Evolutionary conservation across 169 alveolate species (phyloP), one percentile per base, ranked within the genome.

Genomic region (Plasmodium knowlesi): DNA sequence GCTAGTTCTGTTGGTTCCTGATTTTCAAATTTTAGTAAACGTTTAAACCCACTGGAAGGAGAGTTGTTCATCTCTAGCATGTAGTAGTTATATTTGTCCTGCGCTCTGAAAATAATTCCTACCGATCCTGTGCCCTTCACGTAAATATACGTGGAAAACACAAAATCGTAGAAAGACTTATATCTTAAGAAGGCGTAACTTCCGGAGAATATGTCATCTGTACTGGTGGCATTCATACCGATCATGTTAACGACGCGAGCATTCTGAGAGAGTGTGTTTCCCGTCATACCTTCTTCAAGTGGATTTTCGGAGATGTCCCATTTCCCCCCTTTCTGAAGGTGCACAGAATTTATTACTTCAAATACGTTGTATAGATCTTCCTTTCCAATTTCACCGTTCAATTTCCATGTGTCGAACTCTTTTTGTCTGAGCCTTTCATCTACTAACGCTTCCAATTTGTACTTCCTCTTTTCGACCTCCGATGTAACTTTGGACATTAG

Each of bases 1-100:
- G 98, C 98, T 57, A 97, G 85, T 92, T 97, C 98, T 28, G 95
- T 95, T 30, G 98, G 97, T 19, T 83, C 96, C 16, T 98, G 98
- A 78, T 97, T 97, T 53, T 95, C 95, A 74, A 97, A 96, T 43
- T 98, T 89, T 53, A 97, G 82, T 37, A 97, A 94, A 74, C 99
- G 84, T 85, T 97, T 97, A 85, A 83, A 96, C 41, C 97, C 98
- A 50, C 97, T 98, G 46, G 86, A 76, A 72, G 83, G 74, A 72
- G 76, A 76, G 80, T 96, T 96, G 54, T 78, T 95, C 84, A 96
- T 76, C 83, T 96, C 98, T 78, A 96, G 92, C 84, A 96, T 93
- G 83, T 94, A 96, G 92, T 94, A 95, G 89, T 96, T 96, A 34
- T 84, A 95, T 83, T 92, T 93, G 78, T 96, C 97, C 76, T 92